phyloP scores from a whole-genome alignment of 148 eudicot genomes.

The Camellia lanceoleosa region DNA sequence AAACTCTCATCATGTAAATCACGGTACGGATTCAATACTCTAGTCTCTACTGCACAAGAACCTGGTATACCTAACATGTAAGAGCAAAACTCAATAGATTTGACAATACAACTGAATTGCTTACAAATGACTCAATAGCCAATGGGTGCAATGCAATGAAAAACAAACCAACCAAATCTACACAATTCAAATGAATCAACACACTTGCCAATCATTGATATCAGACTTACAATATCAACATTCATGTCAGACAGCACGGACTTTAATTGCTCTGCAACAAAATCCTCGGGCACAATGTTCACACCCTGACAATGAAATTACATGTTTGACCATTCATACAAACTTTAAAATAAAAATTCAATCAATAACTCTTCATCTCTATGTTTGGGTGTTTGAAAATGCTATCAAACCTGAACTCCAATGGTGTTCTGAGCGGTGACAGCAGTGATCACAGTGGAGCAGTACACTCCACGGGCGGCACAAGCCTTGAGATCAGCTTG shows the following conservation, averaged over 20 bases:
- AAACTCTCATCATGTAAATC: neutral
- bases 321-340: neutral
- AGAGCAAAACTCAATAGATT: neutral
- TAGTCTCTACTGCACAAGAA: neutral
- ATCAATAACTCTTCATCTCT: neutral
- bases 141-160: neutral
- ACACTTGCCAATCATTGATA: neutral
- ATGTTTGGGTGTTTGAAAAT: neutral
- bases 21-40: neutral
- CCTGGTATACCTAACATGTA: too few species aligned
- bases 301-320: slow-evolving; percentile 52
- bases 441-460: slow-evolving; percentile 91
- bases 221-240: slow-evolving; percentile 74
- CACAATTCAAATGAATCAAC: neutral
- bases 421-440: slow-evolving; percentile 89
- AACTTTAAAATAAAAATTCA: neutral
- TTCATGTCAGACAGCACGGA: slow-evolving; percentile 84
- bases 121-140: neutral
- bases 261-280: slow-evolving; percentile 59
- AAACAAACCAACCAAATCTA: neutral
- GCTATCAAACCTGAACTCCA: slow-evolving; percentile 80
- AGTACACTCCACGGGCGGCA: slow-evolving; percentile 82
- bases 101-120: neutral
- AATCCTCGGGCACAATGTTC: slow-evolving; percentile 52
- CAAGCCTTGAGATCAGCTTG: slow-evolving; percentile 93